A percentile compares a stretch with the other conserved stretches of the same genome.
Evolutionary conservation across 2,329 filamentous ascomycete genomes (phyloP).

Genomic region (Coniochaeta sp.): DNA sequence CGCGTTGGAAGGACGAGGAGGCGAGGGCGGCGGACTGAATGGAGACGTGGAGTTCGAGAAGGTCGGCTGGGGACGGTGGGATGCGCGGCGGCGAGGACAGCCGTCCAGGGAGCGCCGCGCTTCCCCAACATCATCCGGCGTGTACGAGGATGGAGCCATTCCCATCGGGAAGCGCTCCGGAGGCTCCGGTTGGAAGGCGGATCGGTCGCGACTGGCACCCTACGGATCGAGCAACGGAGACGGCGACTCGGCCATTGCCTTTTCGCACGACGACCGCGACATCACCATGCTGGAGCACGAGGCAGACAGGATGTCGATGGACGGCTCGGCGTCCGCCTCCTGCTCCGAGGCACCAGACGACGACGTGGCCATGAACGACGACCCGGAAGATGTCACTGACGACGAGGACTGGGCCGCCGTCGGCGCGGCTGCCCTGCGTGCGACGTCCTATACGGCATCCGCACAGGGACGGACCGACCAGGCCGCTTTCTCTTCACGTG

Average conservation of each 20-base stretch:
- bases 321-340: constrained; percentile 62
- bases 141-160: constrained; percentile 43
- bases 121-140: constrained; percentile 33
- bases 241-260: constrained; percentile 57
- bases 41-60: constrained; percentile 84
- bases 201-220: constrained; percentile 41
- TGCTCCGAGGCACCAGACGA: constrained; percentile 70
- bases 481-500: constrained; percentile 38
- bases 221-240: constrained; percentile 53
- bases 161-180: constrained; percentile 51
- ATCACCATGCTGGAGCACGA: constrained; percentile 72
- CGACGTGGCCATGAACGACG: constrained; percentile 59
- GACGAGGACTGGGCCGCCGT: constrained; percentile 94
- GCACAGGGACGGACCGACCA: constrained; percentile 46
- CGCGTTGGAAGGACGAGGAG: constrained; percentile 73
- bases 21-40: constrained; percentile 52
- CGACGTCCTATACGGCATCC: constrained; percentile 53
- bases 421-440: constrained; percentile 75
- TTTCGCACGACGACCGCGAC: constrained; percentile 64
- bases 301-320: constrained; percentile 90
- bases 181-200: constrained; percentile 32
- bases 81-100: constrained; percentile 69
- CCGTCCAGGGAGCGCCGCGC: constrained; percentile 35
- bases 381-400: constrained; percentile 82
- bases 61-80: constrained; percentile 96